A percentile compares a stretch with the other conserved stretches of the same genome.
Conservation (phyloP, 164 flowering plant genomes). For the Kingdonia uniflora region DNA sequence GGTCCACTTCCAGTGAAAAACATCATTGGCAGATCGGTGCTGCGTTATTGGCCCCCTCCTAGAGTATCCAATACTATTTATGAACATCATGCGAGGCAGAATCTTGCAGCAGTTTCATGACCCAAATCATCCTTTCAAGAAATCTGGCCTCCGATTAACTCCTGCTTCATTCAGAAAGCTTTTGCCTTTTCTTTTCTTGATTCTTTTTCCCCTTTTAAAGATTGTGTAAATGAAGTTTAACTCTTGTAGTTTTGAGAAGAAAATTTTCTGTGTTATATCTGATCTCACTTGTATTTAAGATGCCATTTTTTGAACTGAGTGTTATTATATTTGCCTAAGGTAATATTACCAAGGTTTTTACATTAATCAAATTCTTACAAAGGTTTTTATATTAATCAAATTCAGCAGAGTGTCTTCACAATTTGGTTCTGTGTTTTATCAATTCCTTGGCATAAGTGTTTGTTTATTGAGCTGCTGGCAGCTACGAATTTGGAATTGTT, state of each 20-base stretch:
- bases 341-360: no score
- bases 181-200: not conserved
- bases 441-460: no score
- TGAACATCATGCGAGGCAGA: slow-evolving; percentile 19
- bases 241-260: not conserved
- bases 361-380: no score
- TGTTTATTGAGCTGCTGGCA: no score
- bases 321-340: no score
- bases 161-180: not conserved
- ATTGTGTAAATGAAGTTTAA: not conserved
- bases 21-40: slow-evolving; percentile 83
- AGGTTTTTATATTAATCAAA: no score
- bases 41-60: slow-evolving; percentile 91
- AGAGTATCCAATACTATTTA: slow-evolving; percentile 41
- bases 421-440: no score
- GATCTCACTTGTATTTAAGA: not conserved
- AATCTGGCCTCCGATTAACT: not conserved
- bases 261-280: not conserved
- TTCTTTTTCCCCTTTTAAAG: not conserved
- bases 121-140: not conserved
- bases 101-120: slow-evolving; percentile 40
- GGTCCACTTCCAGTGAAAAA: slow-evolving; percentile 86
- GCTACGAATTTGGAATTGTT: no score
- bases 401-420: no score
- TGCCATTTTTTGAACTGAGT: not conserved